Percentiles rank a stretch among this genome's conserved stretches.
phyloP scores from a whole-genome alignment of 768 basidiomycete genomes.

The Rhodotorula diobovata region DNA sequence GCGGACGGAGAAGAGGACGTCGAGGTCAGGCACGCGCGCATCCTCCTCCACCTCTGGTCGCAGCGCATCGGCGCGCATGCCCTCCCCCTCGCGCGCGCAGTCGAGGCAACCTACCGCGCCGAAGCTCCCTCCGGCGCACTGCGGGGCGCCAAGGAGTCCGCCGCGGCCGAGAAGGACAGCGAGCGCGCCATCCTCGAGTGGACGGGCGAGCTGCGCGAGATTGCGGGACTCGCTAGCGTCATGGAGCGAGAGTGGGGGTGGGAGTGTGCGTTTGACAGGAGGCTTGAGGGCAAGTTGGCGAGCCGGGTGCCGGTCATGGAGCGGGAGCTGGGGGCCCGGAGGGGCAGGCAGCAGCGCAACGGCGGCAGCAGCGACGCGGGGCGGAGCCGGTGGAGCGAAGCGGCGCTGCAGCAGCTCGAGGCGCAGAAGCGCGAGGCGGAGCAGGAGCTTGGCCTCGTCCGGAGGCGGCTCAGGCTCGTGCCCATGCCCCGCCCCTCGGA shows the following conservation, averaged over 20 bases:
- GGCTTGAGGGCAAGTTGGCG: not conserved
- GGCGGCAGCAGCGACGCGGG: not conserved
- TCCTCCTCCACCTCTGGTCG: not conserved
- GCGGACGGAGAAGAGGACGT: not conserved
- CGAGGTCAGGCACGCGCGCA: not conserved
- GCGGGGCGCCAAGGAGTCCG: not conserved
- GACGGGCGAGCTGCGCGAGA: not conserved
- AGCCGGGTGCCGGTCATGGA: not conserved
- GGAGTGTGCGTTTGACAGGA: not conserved
- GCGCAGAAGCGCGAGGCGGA: not conserved
- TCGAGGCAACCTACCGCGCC: not conserved
- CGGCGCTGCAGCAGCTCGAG: not conserved
- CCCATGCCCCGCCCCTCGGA: not conserved
- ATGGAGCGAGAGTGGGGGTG: not conserved
- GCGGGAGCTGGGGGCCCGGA: not conserved
- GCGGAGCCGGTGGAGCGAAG: not conserved
- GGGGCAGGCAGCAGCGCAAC: not conserved
- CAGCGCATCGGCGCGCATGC: not conserved
- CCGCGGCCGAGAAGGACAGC: not conserved
- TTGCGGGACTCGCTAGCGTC: not conserved
- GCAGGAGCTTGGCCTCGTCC: not conserved
- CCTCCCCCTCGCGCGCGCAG: not conserved
- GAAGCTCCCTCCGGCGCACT: not conserved
- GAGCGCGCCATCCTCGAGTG: not conserved
- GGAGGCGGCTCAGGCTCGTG: not conserved